A percentile compares a stretch with the other conserved stretches of the same genome.
phyloP scores from a whole-genome alignment of 208 protist genomes.

The Acanthamoeba healyi region DNA sequence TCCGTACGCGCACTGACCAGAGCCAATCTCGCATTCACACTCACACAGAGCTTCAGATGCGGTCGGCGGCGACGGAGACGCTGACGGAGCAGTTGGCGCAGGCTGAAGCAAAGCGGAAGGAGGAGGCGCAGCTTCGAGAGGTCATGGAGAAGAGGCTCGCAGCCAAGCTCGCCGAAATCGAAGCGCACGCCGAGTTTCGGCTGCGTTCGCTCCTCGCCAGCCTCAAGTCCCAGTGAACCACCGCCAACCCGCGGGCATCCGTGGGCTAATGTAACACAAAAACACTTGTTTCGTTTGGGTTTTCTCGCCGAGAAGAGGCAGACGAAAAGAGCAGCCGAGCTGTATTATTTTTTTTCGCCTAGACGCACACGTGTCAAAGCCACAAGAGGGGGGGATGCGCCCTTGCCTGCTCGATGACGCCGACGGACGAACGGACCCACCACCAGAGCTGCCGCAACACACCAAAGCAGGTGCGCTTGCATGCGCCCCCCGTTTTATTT shows the following conservation, averaged over 20 bases:
- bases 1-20: neutral
- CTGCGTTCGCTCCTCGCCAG: slow-evolving; percentile 2
- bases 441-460: too few relatives aligned
- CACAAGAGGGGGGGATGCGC: neutral
- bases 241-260: too few relatives aligned
- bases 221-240: slow-evolving; percentile 18
- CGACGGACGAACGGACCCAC: neutral
- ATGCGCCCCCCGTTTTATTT: too few relatives aligned
- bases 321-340: too few relatives aligned
- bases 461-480: neutral
- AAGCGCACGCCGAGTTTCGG: neutral
- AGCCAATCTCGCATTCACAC: neutral
- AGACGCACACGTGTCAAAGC: too few relatives aligned
- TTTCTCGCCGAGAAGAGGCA: neutral
- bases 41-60: slow-evolving; percentile 14
- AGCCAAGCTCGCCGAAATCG: neutral
- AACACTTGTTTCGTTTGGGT: neutral
- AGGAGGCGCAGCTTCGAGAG: neutral
- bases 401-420: neutral
- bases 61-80: neutral
- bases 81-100: slow-evolving; percentile 16
- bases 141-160: slow-evolving; percentile 25
- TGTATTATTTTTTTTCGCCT: too few relatives aligned
- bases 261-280: too few relatives aligned
- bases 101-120: neutral